phyloP scores from a whole-genome alignment of 768 basidiomycete species.

The Mycena leptocephala region DNA sequence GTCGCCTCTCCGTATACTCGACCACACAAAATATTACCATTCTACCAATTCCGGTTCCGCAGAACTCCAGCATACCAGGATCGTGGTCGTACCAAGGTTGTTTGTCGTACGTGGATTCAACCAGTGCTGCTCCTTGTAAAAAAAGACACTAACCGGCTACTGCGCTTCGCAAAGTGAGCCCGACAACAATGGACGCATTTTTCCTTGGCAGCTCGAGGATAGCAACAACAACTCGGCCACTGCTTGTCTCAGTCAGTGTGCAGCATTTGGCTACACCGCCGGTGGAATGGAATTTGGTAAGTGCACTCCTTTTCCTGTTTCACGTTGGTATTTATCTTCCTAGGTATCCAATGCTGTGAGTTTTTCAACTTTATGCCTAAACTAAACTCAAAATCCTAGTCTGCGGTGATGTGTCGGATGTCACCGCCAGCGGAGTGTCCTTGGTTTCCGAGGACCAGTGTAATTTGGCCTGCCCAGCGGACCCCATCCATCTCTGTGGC shows the following conservation, averaged over 20 bases:
- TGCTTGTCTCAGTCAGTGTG: constrained; percentile 78
- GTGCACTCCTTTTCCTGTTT: constrained; percentile 18
- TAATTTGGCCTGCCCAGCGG: constrained; percentile 76
- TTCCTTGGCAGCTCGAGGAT: constrained; percentile 75
- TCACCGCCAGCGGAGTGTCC: constrained; percentile 54
- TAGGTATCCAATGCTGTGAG: constrained; percentile 81
- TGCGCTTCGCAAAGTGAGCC: constrained; percentile 74
- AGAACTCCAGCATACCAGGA: constrained; percentile 74
- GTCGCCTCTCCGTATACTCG: too few relatives aligned
- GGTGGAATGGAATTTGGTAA: constrained; percentile 71
- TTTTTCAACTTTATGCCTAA: constrained; percentile 38
- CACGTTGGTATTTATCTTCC: background rate
- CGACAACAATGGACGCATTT: constrained; percentile 60
- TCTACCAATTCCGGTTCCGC: too few relatives aligned
- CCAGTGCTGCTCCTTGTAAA: too few relatives aligned
- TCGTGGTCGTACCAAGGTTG: too few relatives aligned
- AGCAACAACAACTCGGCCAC: constrained; percentile 75
- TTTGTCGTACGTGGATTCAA: constrained; percentile 60
- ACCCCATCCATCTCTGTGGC: constrained; percentile 81
- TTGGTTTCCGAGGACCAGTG: constrained; percentile 56
- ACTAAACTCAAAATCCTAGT: constrained; percentile 53
- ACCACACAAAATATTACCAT: too few relatives aligned
- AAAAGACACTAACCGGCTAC: too few relatives aligned
- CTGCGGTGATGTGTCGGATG: constrained; percentile 79
- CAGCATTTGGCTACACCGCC: constrained; percentile 79